Conservation (phyloP, 345 rosid genomes). For the Mallotus nudiflorus region DNA sequence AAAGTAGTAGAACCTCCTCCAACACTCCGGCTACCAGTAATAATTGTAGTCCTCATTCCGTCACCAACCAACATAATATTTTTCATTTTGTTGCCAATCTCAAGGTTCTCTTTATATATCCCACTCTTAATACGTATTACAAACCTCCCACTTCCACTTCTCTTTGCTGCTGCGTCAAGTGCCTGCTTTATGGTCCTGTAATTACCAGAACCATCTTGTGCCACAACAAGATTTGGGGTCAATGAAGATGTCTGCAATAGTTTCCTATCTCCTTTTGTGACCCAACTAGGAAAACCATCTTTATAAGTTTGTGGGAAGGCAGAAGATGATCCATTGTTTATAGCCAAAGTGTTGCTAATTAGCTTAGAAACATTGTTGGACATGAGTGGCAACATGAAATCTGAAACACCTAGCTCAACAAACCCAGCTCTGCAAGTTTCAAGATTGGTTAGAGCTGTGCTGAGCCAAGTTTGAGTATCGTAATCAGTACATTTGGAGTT, state of each 20-base stretch:
- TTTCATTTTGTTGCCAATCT: conserved; percentile 48
- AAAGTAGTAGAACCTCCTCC: conserved; percentile 74
- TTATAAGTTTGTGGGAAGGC: conserved; percentile 36
- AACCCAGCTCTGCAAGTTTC: conserved; percentile 73
- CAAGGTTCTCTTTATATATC: conserved; percentile 61
- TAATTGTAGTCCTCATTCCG: conserved; percentile 57
- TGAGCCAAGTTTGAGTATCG: conserved; percentile 81
- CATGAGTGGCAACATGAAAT: conserved; percentile 53
- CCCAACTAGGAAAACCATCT: conserved; percentile 67
- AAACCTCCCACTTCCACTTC: conserved; percentile 57
- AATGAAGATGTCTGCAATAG: conserved; percentile 45
- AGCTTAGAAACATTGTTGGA: conserved; percentile 65
- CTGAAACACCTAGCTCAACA: conserved; percentile 55
- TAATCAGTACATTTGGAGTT: conserved; percentile 51
- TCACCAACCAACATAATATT: conserved; percentile 82
- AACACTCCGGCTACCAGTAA: conserved; percentile 73
- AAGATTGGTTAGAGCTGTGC: conserved; percentile 75
- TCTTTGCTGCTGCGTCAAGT: conserved; percentile 58
- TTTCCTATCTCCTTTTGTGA: conserved; percentile 60
- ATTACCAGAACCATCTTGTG: conserved; percentile 69
- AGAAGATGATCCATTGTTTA: conserved; percentile 36
- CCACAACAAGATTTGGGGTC: conserved; percentile 60
- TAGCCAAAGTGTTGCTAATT: conserved; percentile 62
- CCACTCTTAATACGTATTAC: conserved; percentile 72
- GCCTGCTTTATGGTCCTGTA: conserved; percentile 57